Evolutionary conservation across 768 basidiomycete species (phyloP).

Genomic region (Scleroderma bovista): DNA sequence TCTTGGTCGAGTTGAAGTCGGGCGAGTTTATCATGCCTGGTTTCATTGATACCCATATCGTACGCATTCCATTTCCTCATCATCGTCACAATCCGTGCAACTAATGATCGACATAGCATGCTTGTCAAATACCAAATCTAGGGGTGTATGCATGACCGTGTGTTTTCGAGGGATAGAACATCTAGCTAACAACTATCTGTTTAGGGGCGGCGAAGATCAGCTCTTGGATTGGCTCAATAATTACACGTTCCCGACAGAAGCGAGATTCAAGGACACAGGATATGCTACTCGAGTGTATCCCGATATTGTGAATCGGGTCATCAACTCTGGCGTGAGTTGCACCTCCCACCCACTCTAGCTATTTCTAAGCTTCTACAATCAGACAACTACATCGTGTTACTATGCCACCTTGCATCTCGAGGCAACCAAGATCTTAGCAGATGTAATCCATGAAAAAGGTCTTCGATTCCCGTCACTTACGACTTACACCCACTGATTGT

Average conservation of each 20-base stretch:
- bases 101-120: constrained; percentile 19
- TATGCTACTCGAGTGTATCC: constrained; percentile 71
- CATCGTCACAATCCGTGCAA: not conserved
- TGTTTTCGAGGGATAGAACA: not conserved
- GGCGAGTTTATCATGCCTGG: too few relatives aligned
- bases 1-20: not conserved
- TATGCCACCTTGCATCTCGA: constrained; percentile 80
- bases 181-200: constrained; percentile 3
- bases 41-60: too few relatives aligned
- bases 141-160: constrained; percentile 24
- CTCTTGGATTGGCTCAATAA: constrained; percentile 85
- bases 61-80: not conserved
- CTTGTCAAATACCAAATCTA: constrained; percentile 39
- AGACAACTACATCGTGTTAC: constrained; percentile 96
- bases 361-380: not conserved
- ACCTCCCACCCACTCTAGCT: not conserved
- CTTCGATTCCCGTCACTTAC: constrained; percentile 11
- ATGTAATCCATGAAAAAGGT: constrained; percentile 63
- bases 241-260: constrained; percentile 86
- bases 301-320: constrained; percentile 62
- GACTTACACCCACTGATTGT: not conserved
- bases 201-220: constrained; percentile 77
- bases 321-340: constrained; percentile 68
- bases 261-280: constrained; percentile 58
- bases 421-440: constrained; percentile 75